Evolutionary conservation across 768 basidiomycete species (phyloP).

Genomic region (Russula emetica): DNA sequence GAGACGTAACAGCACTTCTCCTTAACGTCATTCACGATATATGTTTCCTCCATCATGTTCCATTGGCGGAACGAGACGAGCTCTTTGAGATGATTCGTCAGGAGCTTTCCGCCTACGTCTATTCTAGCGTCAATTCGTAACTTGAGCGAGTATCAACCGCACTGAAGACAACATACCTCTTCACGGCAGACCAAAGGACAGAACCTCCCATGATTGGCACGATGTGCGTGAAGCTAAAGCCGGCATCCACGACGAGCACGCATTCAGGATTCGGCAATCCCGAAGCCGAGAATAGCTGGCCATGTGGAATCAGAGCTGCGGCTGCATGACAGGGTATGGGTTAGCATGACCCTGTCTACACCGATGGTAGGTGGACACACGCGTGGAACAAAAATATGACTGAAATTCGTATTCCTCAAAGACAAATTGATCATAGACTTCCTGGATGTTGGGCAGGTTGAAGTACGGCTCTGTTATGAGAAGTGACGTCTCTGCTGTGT

Average conservation of each 20-base stretch:
- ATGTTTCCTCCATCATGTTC: constrained; percentile 98
- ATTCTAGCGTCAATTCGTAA: constrained; percentile 48
- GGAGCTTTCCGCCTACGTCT: constrained; percentile 90
- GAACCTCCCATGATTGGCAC: constrained; percentile 74
- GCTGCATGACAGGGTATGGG: constrained; percentile 42
- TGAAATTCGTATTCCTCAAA: constrained; percentile 96
- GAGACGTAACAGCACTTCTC: constrained; percentile 89
- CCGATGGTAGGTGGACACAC: constrained; percentile 45
- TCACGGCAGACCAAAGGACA: constrained; percentile 76
- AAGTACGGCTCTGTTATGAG: constrained; percentile 93
- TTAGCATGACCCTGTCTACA: constrained; percentile 28
- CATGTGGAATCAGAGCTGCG: constrained; percentile 73
- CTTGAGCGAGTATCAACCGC: background rate
- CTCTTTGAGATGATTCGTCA: constrained; percentile 94
- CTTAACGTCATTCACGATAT: constrained; percentile 90
- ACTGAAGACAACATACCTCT: constrained; percentile 34
- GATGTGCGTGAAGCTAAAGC: constrained; percentile 92
- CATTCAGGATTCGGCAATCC: constrained; percentile 65
- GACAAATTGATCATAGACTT: constrained; percentile 90
- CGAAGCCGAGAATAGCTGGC: constrained; percentile 56
- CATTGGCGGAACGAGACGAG: constrained; percentile 92
- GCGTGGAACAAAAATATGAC: constrained; percentile 74
- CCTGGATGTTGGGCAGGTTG: constrained; percentile 88
- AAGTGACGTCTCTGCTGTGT: constrained; percentile 67
- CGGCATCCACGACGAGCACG: constrained; percentile 77